Evolutionary conservation across 306 rosid genomes (phyloP), one percentile per base, ranked within the genome.

Genomic region (Abrus precatorius): DNA sequence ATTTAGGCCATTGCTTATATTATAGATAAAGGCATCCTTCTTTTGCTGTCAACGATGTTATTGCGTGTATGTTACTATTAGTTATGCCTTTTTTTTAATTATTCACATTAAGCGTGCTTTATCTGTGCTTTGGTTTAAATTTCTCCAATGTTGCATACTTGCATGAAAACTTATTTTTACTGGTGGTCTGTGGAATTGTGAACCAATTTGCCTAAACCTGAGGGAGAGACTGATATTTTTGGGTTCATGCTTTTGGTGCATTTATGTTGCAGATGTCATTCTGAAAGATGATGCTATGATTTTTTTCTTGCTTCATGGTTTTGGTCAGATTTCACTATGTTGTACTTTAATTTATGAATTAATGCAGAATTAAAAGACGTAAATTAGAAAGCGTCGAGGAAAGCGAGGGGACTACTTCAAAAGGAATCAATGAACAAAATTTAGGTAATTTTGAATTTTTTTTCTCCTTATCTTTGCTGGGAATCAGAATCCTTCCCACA

Each of bases 291-390:
- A 48, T 32, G 38, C 40, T 77, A 20, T 66, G 61, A 44, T 14
- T 14, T 77, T 32, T 78, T 65, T 49, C n/a, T 20, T n/a, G 7
- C 40, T 68, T 72, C 33, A 61, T 52, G 30, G 56, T 84, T 86
- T 63, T 49, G 3, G 57, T 81, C 76, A 38, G 12, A 32, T 75
- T 50, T 74, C 28, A 5, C 36, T 36, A 9, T 43, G 33, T 66
- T 73, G 38, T 65, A 20, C 9, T 76, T 72, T 36, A 50, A 57
- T 60, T 81, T 59, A n/a, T 69, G 66, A 57, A 79, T 67, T 53
- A 69, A 72, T 76, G 86, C 88, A 91, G 93, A 84, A 66, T 10
- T 49, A 93, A 93, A 79, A 84, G 97, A 38, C 53, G 82, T 11
- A 93, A 90, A 77, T 70, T 91, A 70, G 96, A 85, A 75, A 81